Evolutionary conservation across 140 eudicot genomes (phyloP).

Genomic region (Bidens hawaiensis): DNA sequence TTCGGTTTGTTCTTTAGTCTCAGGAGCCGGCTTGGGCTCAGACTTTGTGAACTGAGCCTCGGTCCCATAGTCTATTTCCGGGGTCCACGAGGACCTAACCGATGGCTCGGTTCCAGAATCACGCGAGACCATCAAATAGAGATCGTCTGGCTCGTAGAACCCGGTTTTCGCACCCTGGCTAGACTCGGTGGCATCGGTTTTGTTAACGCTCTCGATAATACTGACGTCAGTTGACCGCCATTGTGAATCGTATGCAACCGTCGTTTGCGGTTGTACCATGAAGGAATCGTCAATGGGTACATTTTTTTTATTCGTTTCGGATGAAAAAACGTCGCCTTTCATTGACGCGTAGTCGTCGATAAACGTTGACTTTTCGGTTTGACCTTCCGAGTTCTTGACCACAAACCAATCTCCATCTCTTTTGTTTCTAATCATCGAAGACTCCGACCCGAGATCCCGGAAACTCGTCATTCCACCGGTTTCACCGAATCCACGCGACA

Average conservation of each 20-base stretch:
- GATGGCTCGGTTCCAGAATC: conserved; percentile 63
- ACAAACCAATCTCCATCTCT: conserved; percentile 81
- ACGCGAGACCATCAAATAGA: conserved; percentile 65
- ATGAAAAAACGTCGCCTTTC: conserved; percentile 26
- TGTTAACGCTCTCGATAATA: conserved; percentile 41
- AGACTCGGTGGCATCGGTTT: conserved; percentile 31
- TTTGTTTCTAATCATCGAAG: conserved; percentile 41
- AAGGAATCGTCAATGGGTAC: conserved; percentile 74
- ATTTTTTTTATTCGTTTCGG: conserved; percentile 34
- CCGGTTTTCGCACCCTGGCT: conserved; percentile 27
- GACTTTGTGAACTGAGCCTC: conserved; percentile 49
- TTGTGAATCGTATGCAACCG: conserved; percentile 38
- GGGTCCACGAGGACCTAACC: conserved; percentile 68
- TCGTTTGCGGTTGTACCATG: conserved; percentile 73
- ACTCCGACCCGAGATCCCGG: conserved; percentile 50
- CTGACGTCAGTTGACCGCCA: conserved; percentile 62
- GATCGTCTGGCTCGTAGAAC: conserved; percentile 66
- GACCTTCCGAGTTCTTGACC: conserved; percentile 44
- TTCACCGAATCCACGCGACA: conserved; percentile 38
- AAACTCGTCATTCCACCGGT: conserved; percentile 13
- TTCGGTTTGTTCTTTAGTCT: conserved; percentile 37
- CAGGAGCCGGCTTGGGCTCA: conserved; percentile 52
- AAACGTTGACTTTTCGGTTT: conserved; percentile 28
- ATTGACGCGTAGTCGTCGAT: conserved; percentile 31
- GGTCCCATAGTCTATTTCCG: conserved; percentile 73